Evolutionary conservation across 2,329 filamentous ascomycete genomes (phyloP), one percentile per base, ranked within the genome.

Genomic region (Sordariomycetes sp.): DNA sequence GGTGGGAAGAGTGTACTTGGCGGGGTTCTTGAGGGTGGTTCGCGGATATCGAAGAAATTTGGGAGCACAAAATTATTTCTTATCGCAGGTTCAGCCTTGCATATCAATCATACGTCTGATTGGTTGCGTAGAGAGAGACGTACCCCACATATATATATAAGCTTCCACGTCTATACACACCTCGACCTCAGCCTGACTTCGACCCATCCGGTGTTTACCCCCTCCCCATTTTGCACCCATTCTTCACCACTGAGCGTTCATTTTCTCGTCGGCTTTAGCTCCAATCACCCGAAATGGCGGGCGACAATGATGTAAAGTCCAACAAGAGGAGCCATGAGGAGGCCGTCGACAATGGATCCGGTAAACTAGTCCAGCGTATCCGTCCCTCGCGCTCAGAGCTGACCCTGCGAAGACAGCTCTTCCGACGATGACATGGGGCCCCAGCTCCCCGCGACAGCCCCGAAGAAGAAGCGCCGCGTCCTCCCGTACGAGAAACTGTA

Each of bases 401-500:
- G 50, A 54, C 50, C 20, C 53, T 45, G 24, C 61, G 45, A 50
- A 58, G 55, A 57, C 22, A 79, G 82, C 56, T 83, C 80, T 65
- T 95, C 89, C 39, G 92, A 88, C 4, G 87, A 90, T 65, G 90
- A 96, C 72, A 94, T 96, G 74, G 94, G 94, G 51, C 94, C 94
- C 32, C 87, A 92, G 64, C 81, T 97, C 34, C 92, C 94, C 51
- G 87, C 90, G 1, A 80, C 85, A 54, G 85, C 80, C 22, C 83
- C 85, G 2, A 87, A 84, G 57, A 92, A 95, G 79, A 96, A 96
- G 74, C 85, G 89, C 61, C 82, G 91, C 64, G 89, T 89, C 64
- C 83, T 99, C 2, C 90, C 89, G 1, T 92, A 96, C 74, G 92
- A 97, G 73, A 96, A 94, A 70, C 84, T 97, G 65, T 97, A 96